Evolutionary conservation across 305 asterid genomes (phyloP), one percentile per base, ranked within the genome.

Genomic region (Fraxinus velutina): DNA sequence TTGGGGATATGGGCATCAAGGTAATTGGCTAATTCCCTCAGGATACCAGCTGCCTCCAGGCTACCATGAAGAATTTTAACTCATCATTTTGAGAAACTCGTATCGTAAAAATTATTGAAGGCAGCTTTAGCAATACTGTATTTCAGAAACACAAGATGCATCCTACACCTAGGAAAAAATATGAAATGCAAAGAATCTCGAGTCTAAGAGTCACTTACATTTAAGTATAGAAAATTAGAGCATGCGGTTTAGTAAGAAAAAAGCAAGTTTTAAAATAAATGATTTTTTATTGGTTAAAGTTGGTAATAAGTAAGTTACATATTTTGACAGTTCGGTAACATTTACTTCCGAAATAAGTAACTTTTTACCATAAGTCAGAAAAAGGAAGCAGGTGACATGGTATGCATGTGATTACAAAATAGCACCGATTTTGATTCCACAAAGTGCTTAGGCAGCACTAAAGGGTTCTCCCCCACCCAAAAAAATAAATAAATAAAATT

Each of bases 21-120:
- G 90, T 93, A 96, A 82, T 90, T 93, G 66, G 99, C 98, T 83
- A 94, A 44, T 89, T 96, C 99, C 84, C 97, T 90, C 81, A 96
- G 88, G 85, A 96, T 85, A 44, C 98, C 99, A 24, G 97, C 97
- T 60, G 99, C 95, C 90, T 96, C 98, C 83, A 96, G 90, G 92
- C 99, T 96, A 87, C 55, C 15, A 82, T 78, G 83, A 27, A 21
- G 74, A 79, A 70, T 6, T 34, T 66, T 24, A 24, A 10, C 34
- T 9, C 1, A 1, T 8, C 33, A 27, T 27, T 64, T 8, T 64
- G 33, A 21, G 34, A 64, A 64, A 24, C n/a, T 24, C 10, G 33
- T 21, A 24, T 24, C 1, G 3, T 57, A 19, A 57, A 57, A 19
- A 57, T 21, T 57, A 19, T 21, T 17, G 12, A 19, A 57, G 68